Evolutionary conservation across 2,329 filamentous ascomycete genomes (phyloP).

Genomic region (Lachnellula occidentalis): DNA sequence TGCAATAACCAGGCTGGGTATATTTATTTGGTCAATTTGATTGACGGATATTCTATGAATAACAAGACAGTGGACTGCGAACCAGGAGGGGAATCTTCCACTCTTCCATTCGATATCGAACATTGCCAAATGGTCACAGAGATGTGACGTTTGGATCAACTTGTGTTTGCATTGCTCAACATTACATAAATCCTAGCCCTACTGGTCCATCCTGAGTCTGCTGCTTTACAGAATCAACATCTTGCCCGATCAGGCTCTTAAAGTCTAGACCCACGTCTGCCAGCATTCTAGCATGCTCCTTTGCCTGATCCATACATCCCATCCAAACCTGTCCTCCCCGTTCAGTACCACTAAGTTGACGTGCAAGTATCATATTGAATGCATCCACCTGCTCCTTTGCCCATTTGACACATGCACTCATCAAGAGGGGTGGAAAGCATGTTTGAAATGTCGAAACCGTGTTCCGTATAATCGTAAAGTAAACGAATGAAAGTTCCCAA

Average conservation of each 20-base stretch:
- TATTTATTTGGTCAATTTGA: too few relatives aligned
- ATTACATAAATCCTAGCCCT: conserved; percentile 34
- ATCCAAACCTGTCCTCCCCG: conserved; percentile 70
- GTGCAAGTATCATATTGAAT: conserved; percentile 76
- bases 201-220: conserved; percentile 28
- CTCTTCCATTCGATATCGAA: too few relatives aligned
- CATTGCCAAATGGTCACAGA: too few relatives aligned
- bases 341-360: conserved; percentile 84
- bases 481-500: conserved; percentile 90
- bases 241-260: conserved; percentile 68
- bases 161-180: background rate
- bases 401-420: conserved; percentile 96
- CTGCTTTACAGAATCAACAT: conserved; percentile 26
- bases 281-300: conserved; percentile 73
- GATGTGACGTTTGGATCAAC: too few relatives aligned
- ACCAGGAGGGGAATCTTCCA: too few relatives aligned
- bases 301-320: conserved; percentile 76
- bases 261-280: conserved; percentile 88
- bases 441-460: conserved; percentile 83
- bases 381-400: conserved; percentile 91
- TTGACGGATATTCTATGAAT: too few relatives aligned
- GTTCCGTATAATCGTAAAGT: conserved; percentile 91
- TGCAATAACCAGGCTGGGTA: too few relatives aligned
- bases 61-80: too few relatives aligned
- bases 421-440: conserved; percentile 81